These are phyloP conservation scores for Fusarium graminum DNA, from an alignment of 2,329 filamentous ascomycete species.

Conservation along the genomic window DNA sequence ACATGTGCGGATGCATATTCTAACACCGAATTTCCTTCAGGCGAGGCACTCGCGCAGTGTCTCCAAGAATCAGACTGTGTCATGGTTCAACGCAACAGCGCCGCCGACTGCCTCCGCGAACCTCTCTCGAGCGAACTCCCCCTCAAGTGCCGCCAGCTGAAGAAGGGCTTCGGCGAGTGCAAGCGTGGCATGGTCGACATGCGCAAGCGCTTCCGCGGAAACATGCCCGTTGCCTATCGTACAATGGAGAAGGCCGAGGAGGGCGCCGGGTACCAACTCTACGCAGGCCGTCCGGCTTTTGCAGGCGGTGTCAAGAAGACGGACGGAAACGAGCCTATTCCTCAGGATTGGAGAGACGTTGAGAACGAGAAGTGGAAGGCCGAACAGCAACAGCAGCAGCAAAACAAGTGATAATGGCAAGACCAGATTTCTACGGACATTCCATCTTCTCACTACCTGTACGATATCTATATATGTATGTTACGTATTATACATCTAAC, in stretches of 20 bases:
- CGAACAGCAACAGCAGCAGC: conserved; percentile 51
- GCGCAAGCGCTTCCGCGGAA: conserved; percentile 97
- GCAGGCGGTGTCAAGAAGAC: conserved; percentile 72
- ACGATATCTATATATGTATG: not conserved
- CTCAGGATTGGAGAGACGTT: conserved; percentile 72
- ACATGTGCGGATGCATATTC: not conserved
- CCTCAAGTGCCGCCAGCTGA: conserved; percentile 89
- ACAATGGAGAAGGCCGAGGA: conserved; percentile 69
- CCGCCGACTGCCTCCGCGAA: conserved; percentile 87
- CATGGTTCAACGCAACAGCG: conserved; percentile 88
- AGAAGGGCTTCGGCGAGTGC: conserved; percentile 93
- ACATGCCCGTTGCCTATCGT: conserved; percentile 81
- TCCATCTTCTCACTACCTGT: not conserved
- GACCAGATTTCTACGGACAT: not conserved
- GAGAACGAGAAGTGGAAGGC: conserved; percentile 71
- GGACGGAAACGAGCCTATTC: conserved; percentile 74
- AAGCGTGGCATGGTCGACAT: conserved; percentile 97
- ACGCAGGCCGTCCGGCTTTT: conserved; percentile 81
- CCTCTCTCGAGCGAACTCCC: conserved; percentile 87
- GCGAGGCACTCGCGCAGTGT: conserved; percentile 91
- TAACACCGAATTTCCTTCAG: conserved; percentile 60
- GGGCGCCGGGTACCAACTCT: conserved; percentile 76
- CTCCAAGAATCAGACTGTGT: conserved; percentile 97
- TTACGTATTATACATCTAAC: not conserved
- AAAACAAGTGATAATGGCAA: conserved; percentile 41